Conservation (phyloP, 2,329 filamentous ascomycete species). For the Tolypocladium album region DNA sequence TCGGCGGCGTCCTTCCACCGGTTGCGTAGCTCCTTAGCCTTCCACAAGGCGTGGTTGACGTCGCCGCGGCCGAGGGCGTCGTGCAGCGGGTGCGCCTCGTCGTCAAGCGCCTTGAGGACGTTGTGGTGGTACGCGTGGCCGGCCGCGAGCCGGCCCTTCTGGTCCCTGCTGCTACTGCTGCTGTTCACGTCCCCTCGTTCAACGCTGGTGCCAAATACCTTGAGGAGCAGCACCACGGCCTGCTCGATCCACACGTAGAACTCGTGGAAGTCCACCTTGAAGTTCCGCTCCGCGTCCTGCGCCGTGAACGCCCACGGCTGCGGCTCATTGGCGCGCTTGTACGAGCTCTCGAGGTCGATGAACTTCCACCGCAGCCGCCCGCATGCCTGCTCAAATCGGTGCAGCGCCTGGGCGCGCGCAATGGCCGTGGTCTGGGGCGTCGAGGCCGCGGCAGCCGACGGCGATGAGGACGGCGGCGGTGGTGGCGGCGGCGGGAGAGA, state of each 20-base stretch:
- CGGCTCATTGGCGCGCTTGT: conserved; percentile 36
- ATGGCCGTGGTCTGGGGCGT: not conserved
- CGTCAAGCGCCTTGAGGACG: conserved; percentile 51
- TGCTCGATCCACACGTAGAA: conserved; percentile 66
- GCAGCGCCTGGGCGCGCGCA: conserved; percentile 29
- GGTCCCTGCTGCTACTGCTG: conserved; percentile 10
- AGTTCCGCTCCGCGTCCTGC: conserved; percentile 52
- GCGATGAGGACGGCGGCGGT: not conserved
- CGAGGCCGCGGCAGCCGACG: not conserved
- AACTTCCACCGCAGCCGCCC: conserved; percentile 54
- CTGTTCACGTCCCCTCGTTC: conserved; percentile 8
- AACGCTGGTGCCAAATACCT: conserved; percentile 49
- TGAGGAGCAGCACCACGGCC: conserved; percentile 56
- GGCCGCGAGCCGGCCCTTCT: not conserved
- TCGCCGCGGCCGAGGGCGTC: conserved; percentile 41
- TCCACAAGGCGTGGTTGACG: conserved; percentile 45
- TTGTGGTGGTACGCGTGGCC: conserved; percentile 58
- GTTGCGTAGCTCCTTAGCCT: conserved; percentile 61
- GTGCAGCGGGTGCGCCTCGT: conserved; percentile 45
- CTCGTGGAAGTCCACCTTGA: conserved; percentile 70
- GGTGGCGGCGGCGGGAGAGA: conserved; percentile 4
- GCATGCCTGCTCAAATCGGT: conserved; percentile 49
- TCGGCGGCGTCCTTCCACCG: conserved; percentile 60
- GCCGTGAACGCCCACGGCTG: conserved; percentile 20
- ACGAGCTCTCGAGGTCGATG: conserved; percentile 46